Evolutionary conservation across 148 eudicot genomes (phyloP).

Genomic region (Heliosperma pusillum): DNA sequence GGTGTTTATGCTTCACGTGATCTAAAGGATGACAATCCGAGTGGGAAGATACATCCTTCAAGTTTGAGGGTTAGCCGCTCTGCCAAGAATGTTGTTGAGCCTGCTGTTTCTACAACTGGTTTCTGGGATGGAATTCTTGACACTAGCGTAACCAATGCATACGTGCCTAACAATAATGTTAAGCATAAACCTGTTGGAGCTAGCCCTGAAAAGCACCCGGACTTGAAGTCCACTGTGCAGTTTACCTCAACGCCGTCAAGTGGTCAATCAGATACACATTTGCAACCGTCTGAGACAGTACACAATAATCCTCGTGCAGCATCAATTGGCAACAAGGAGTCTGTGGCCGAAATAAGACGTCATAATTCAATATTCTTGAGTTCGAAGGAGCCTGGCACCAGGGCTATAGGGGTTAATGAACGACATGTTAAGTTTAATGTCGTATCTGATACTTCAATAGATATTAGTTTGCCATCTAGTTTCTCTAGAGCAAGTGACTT

Average conservation of each 20-base stretch:
- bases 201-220: slow-evolving; percentile 19
- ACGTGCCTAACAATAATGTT: slow-evolving; percentile 26
- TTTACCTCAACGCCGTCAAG: slow-evolving; percentile 18
- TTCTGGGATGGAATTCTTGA: slow-evolving; percentile 70
- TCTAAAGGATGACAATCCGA: slow-evolving; percentile 25
- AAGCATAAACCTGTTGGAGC: slow-evolving; percentile 24
- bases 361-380: slow-evolving; percentile 21
- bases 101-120: slow-evolving; percentile 50
- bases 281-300: slow-evolving; percentile 20
- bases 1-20: slow-evolving; percentile 18
- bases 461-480: slow-evolving; percentile 18
- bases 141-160: slow-evolving; percentile 28
- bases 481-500: slow-evolving; percentile 22
- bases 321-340: slow-evolving; percentile 29
- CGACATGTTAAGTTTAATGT: slow-evolving; percentile 22
- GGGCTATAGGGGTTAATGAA: slow-evolving; percentile 16
- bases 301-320: slow-evolving; percentile 25
- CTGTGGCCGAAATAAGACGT: slow-evolving; percentile 19
- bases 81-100: slow-evolving; percentile 39
- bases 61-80: slow-evolving; percentile 35
- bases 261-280: slow-evolving; percentile 19
- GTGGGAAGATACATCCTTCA: slow-evolving; percentile 31
- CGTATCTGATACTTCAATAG: slow-evolving; percentile 18
- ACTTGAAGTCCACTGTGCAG: slow-evolving; percentile 26
- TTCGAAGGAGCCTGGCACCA: slow-evolving; percentile 23